A percentile compares a stretch with the other conserved stretches of the same genome.
Conservation (phyloP, 179 eudicot species). For the Monotropa hypopitys region DNA sequence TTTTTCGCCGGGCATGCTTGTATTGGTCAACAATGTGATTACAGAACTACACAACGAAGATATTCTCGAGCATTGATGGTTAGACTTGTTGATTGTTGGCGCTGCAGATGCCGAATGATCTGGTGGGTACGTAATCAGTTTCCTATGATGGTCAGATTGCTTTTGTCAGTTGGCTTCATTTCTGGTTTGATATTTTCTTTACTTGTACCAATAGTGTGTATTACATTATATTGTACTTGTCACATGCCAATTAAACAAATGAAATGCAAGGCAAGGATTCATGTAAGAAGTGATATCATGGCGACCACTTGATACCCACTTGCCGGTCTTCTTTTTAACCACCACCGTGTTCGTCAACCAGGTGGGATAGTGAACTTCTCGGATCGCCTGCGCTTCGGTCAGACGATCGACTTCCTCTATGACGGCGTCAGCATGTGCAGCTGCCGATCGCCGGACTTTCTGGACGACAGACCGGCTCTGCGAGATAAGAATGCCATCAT, state of each 20-base stretch:
- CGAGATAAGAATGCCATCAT: no score
- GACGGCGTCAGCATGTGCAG: no score
- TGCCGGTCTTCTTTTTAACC: no score
- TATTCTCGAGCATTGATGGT: neutral
- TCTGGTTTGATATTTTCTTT: neutral
- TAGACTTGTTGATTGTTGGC: neutral
- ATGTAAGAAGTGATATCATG: no score
- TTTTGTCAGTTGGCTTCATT: neutral
- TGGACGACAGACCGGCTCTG: no score
- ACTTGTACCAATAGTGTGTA: neutral
- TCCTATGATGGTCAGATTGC: neutral
- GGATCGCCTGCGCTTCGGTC: no score
- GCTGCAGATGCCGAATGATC: neutral
- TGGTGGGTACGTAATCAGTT: slow-evolving; percentile 1
- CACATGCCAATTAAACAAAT: neutral
- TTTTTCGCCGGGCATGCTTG: neutral
- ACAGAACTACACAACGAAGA: neutral
- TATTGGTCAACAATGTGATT: neutral
- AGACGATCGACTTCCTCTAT: no score
- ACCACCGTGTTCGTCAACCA: no score
- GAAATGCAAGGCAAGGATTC: neutral
- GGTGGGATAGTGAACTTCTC: no score
- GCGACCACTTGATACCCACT: no score
- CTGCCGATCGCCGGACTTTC: no score
- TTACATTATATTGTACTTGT: neutral